Percentiles rank a stretch among this genome's conserved stretches.
These are phyloP conservation scores for Eucalyptus fibrosa DNA, from an alignment of 345 rosid species.

Conservation along the genomic window DNA sequence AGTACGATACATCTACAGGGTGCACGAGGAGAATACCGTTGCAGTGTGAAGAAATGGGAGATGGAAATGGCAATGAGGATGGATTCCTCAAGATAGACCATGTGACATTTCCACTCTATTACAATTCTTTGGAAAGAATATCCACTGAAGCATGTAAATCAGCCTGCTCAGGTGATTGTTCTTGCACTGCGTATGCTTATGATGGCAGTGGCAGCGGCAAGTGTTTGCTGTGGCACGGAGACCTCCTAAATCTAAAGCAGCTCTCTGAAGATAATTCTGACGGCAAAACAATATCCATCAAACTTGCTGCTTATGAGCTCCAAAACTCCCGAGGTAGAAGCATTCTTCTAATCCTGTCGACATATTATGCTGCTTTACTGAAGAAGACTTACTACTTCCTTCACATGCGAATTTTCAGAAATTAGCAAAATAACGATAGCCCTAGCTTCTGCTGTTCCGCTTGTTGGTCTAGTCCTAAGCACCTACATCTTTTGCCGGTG, in stretches of 20 bases:
- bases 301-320: not conserved
- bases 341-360: not conserved
- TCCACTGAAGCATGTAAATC: not conserved
- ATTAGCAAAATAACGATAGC: not conserved
- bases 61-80: not conserved
- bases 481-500: not conserved
- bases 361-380: rapidly evolving
- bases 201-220: not conserved
- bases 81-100: constrained; percentile 6
- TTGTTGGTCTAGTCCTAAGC: not conserved
- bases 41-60: not conserved
- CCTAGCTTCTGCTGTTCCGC: not conserved
- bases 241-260: not conserved
- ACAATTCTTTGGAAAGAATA: rapidly evolving
- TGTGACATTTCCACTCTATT: constrained; percentile 1
- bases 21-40: constrained; percentile 9
- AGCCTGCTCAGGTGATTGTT: not conserved
- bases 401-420: not conserved
- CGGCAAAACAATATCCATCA: not conserved
- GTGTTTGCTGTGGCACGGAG: not conserved
- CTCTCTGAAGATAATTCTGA: not conserved
- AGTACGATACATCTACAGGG: not conserved
- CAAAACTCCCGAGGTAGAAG: not conserved
- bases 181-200: not conserved
- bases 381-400: not conserved